Conservation (phyloP, 129 eudicot species). For the Lactuca saligna region DNA sequence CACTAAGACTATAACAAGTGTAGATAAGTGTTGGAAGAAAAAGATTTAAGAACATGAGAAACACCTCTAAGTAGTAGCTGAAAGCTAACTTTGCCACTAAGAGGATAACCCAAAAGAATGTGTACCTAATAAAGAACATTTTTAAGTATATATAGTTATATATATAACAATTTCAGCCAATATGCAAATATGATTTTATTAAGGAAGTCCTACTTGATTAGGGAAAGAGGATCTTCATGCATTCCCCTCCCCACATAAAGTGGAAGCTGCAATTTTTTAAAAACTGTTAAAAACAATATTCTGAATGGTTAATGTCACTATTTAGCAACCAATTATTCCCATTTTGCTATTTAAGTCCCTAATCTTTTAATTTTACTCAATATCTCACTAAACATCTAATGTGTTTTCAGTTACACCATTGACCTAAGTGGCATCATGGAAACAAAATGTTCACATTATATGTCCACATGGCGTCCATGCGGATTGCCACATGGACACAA, state of each 20-base stretch:
- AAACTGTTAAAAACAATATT: slow-evolving; percentile 3
- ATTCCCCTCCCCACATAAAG: slow-evolving; percentile 98
- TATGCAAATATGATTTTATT: neutral
- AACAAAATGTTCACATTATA: too few relatives aligned
- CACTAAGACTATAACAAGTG: neutral
- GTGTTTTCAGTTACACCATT: too few relatives aligned
- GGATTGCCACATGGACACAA: too few relatives aligned
- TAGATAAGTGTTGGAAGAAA: neutral
- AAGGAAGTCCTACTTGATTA: slow-evolving; percentile 61
- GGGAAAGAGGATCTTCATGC: slow-evolving; percentile 85
- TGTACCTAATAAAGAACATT: slow-evolving; percentile 47
- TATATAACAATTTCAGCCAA: neutral
- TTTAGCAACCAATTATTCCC: too few relatives aligned
- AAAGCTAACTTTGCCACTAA: slow-evolving; percentile 77
- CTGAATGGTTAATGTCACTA: neutral
- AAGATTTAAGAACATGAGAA: slow-evolving; percentile 12
- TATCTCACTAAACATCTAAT: too few relatives aligned
- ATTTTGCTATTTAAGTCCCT: too few relatives aligned
- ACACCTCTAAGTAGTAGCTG: slow-evolving; percentile 86
- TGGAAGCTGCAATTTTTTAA: slow-evolving; percentile 65
- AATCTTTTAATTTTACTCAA: too few relatives aligned
- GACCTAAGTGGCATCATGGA: too few relatives aligned
- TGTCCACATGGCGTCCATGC: too few relatives aligned
- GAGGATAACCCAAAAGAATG: slow-evolving; percentile 79
- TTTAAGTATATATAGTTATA: neutral